Conservation (phyloP, 108 stramenopile species). For the Cyclotella baltica region DNA sequence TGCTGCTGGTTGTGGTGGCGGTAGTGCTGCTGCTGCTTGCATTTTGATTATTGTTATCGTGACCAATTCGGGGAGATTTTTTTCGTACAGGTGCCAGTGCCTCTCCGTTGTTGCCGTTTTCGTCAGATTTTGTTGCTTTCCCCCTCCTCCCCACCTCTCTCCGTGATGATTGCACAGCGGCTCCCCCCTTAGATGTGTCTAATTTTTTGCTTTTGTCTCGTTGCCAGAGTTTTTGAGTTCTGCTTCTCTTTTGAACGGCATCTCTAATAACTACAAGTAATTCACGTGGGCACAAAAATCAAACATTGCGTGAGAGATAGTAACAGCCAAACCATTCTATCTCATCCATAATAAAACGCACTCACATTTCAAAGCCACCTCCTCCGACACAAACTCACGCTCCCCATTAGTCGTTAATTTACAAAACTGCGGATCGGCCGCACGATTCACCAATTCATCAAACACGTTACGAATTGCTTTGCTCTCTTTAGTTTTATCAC, state of each 20-base stretch:
- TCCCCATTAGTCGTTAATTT: not conserved
- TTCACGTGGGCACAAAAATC: not conserved
- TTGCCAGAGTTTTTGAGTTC: not conserved
- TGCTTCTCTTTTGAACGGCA: not conserved
- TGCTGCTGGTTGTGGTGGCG: not conserved
- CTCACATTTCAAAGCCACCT: slow-evolving; percentile 8
- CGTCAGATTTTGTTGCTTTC: too few species aligned
- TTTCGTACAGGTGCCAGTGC: not conserved
- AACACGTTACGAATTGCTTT: not conserved
- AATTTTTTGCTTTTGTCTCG: not conserved
- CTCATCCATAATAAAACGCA: not conserved
- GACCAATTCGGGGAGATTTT: not conserved
- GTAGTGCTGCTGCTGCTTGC: too few species aligned
- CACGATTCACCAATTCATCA: not conserved
- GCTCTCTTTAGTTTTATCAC: not conserved
- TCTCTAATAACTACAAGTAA: not conserved
- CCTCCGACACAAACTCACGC: not conserved
- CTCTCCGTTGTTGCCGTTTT: not conserved
- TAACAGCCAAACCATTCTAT: not conserved
- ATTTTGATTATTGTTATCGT: not conserved
- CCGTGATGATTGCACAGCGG: not conserved
- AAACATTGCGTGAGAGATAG: not conserved
- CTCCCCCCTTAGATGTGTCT: not conserved
- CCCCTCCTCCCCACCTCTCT: not conserved
- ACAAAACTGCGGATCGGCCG: not conserved